phyloP scores from a whole-genome alignment of 2,329 filamentous ascomycete species.

The Botryosphaeria agaves region DNA sequence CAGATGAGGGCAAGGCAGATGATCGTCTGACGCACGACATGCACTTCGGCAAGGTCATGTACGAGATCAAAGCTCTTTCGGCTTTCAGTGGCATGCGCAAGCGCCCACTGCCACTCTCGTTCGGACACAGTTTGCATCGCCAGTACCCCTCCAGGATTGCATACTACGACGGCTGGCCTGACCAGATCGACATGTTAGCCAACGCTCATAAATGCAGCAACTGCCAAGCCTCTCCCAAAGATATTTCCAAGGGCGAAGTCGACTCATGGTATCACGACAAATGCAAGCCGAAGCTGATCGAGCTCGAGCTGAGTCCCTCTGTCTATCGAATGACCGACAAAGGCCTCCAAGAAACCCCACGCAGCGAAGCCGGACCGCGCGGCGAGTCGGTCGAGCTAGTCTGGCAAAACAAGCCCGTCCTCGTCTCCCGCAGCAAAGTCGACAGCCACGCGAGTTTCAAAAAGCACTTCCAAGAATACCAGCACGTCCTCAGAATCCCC shows the following conservation, averaged over 20 bases:
- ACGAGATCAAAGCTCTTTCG: conserved; percentile 18
- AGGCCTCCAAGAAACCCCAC: conserved; percentile 12
- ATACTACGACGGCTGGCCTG: not conserved
- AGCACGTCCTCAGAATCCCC: conserved; percentile 5
- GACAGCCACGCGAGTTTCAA: conserved; percentile 13
- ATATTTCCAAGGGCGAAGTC: conserved; percentile 9
- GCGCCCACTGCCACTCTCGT: conserved; percentile 14
- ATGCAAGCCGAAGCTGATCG: conserved; percentile 17
- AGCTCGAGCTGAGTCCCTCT: too few species aligned
- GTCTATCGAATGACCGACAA: conserved; percentile 16
- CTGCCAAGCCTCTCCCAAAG: conserved; percentile 8
- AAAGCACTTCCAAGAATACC: conserved; percentile 13
- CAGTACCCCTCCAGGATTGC: conserved; percentile 9
- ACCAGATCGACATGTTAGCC: not conserved
- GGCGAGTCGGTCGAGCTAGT: conserved; percentile 19
- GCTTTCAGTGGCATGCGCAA: conserved; percentile 7
- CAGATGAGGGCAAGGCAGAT: conserved; percentile 14
- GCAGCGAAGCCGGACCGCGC: conserved; percentile 13
- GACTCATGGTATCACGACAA: conserved; percentile 15
- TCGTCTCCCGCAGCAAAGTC: conserved; percentile 13
- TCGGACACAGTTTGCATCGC: conserved; percentile 10
- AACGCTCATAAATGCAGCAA: not conserved
- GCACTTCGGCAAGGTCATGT: conserved; percentile 22
- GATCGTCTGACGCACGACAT: conserved; percentile 19
- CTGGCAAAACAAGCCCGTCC: conserved; percentile 16